A percentile compares a stretch with the other conserved stretches of the same genome.
These are phyloP conservation scores for Melampsora larici-populina DNA, from an alignment of 1,284 basidiomycete genomes.

Conservation along the genomic window DNA sequence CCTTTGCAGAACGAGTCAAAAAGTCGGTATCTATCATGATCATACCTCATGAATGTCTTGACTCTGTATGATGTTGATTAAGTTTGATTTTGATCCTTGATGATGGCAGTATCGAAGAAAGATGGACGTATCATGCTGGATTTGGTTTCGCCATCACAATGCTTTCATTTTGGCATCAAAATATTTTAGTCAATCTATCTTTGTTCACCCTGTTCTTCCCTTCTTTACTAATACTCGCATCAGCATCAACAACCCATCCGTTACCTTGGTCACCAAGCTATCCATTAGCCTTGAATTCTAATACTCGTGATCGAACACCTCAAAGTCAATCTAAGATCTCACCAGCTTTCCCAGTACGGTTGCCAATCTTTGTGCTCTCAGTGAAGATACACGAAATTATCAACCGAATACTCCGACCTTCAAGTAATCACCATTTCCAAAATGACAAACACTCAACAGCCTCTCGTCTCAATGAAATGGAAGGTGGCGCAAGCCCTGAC, in stretches of 20 bases:
- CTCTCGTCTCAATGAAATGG: neutral
- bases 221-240: neutral
- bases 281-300: neutral
- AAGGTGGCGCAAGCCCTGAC: neutral
- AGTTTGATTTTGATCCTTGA: too few relatives aligned
- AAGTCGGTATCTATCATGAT: neutral
- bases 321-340: neutral
- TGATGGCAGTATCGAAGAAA: neutral
- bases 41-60: too few relatives aligned
- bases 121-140: conserved; percentile 1
- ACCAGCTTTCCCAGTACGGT: neutral
- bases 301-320: neutral
- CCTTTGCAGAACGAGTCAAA: neutral
- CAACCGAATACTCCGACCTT: neutral
- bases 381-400: neutral
- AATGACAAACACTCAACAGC: neutral
- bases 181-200: neutral
- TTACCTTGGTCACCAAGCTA: conserved; percentile 3
- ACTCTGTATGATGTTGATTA: too few relatives aligned
- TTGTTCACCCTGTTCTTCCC: neutral
- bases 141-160: neutral
- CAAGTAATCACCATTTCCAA: neutral
- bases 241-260: neutral
- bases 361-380: neutral
- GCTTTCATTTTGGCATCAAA: conserved; percentile 3